phyloP scores from a whole-genome alignment of 371 early-diverging fungal species.

The Mortierella polycephala region DNA sequence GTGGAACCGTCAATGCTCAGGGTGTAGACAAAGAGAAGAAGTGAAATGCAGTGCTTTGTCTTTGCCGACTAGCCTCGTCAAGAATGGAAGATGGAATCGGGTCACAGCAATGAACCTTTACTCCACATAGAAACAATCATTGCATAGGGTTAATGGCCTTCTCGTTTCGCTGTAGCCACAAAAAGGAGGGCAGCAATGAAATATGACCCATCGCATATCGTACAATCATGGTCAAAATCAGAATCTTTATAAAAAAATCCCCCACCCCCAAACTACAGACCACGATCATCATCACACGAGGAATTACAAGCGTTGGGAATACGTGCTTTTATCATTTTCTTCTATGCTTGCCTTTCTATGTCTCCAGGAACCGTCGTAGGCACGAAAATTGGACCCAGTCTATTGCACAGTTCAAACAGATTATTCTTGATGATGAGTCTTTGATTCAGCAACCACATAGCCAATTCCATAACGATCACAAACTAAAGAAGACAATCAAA shows the following conservation, averaged over 20 bases:
- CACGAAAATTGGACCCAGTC: conserved; percentile 52
- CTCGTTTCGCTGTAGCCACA: no score
- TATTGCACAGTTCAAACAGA: not conserved
- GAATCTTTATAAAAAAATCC: not conserved
- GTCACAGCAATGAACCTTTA: not conserved
- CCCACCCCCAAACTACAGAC: not conserved
- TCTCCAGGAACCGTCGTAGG: conserved; percentile 42
- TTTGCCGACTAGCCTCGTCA: conserved; percentile 1
- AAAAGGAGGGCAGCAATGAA: no score
- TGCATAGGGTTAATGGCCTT: no score
- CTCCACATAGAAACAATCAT: no score
- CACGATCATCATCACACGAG: not conserved
- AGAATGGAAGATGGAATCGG: conserved; percentile 40
- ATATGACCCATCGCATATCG: not conserved
- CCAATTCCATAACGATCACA: not conserved
- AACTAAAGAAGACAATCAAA: not conserved
- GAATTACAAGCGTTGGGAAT: not conserved
- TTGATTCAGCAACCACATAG: not conserved
- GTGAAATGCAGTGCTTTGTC: not conserved
- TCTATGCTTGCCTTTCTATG: conserved; percentile 6
- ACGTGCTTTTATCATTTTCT: conserved; percentile 1
- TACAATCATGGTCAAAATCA: not conserved
- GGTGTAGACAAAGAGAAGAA: not conserved
- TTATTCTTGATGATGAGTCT: not conserved
- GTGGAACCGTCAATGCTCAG: no score